A percentile compares a stretch with the other conserved stretches of the same genome.
Conservation (phyloP, 1,284 basidiomycete species). For the Bondarzewia mesenterica region DNA sequence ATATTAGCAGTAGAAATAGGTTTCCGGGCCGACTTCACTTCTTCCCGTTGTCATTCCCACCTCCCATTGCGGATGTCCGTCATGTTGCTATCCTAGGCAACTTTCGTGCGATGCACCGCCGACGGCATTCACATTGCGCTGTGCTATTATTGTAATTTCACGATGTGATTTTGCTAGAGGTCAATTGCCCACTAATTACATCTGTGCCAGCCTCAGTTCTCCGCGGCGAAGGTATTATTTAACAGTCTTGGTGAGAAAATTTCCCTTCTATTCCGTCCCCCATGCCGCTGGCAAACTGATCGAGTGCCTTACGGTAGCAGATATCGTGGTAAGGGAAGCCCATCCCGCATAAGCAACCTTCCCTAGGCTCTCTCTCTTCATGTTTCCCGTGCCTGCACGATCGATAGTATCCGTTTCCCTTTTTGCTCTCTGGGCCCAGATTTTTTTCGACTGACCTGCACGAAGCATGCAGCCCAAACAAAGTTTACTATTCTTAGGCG, state of each 20-base stretch:
- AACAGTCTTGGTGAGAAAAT: slow-evolving; percentile 1
- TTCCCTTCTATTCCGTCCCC: background rate
- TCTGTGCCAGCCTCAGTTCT: background rate
- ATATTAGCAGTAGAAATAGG: background rate
- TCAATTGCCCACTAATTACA: background rate
- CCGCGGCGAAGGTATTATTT: slow-evolving; percentile 3
- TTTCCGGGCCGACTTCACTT: background rate
- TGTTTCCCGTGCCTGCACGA: slow-evolving; percentile 4
- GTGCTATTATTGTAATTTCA: background rate
- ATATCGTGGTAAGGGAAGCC: background rate
- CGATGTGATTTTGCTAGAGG: background rate
- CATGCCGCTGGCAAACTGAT: slow-evolving; percentile 3
- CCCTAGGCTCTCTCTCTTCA: background rate
- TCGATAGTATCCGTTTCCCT: slow-evolving; percentile 1
- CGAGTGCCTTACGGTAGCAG: slow-evolving; percentile 3
- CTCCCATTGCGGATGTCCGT: background rate
- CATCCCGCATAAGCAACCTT: background rate
- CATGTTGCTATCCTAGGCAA: background rate
- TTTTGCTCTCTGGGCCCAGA: background rate
- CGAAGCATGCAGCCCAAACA: slow-evolving; percentile 1
- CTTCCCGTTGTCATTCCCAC: background rate
- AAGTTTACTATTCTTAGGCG: slow-evolving; percentile 1
- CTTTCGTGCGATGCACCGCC: background rate
- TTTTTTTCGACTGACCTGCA: background rate
- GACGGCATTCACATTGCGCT: background rate